A percentile compares a stretch with the other conserved stretches of the same genome.
Conservation (phyloP, 2,329 filamentous ascomycete genomes). For the Cladosporium sp. region DNA sequence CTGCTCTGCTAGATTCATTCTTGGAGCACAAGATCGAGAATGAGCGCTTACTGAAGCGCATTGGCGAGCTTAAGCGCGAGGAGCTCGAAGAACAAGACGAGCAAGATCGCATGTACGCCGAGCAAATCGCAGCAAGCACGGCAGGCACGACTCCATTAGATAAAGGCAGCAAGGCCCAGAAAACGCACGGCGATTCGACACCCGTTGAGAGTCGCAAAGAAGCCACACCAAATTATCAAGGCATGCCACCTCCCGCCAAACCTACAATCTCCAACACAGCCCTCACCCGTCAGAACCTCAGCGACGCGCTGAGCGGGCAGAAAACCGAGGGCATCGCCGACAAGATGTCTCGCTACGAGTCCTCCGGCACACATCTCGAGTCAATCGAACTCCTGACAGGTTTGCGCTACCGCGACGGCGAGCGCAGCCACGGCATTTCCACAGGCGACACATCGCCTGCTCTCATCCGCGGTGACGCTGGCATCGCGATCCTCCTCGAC, state of each 20-base stretch:
- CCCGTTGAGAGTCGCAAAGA: conserved; percentile 25
- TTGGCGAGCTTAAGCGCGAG: conserved; percentile 80
- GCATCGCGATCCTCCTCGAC: conserved; percentile 80
- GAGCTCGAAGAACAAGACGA: conserved; percentile 78
- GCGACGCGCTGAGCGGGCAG: conserved; percentile 67
- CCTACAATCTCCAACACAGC: conserved; percentile 64
- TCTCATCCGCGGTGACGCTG: conserved; percentile 80
- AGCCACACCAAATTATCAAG: conserved; percentile 45
- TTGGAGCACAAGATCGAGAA: conserved; percentile 97
- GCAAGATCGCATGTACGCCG: conserved; percentile 58
- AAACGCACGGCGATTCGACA: conserved; percentile 23
- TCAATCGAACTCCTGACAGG: conserved; percentile 94
- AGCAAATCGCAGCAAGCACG: conserved; percentile 30
- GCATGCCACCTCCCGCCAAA: conserved; percentile 69
- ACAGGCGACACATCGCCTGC: conserved; percentile 80
- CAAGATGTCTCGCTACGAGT: conserved; percentile 82
- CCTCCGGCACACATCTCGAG: conserved; percentile 70
- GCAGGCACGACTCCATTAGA: conserved; percentile 33
- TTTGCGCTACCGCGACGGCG: conserved; percentile 81
- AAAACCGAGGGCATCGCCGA: conserved; percentile 76
- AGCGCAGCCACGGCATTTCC: conserved; percentile 83
- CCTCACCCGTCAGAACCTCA: conserved; percentile 77
- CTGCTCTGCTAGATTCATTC: conserved; percentile 83
- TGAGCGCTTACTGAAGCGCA: conserved; percentile 79
- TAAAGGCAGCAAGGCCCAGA: conserved; percentile 23